These are phyloP conservation scores for Penicillium occitanis DNA, from an alignment of 2,329 filamentous ascomycete genomes.

Conservation along the genomic window DNA sequence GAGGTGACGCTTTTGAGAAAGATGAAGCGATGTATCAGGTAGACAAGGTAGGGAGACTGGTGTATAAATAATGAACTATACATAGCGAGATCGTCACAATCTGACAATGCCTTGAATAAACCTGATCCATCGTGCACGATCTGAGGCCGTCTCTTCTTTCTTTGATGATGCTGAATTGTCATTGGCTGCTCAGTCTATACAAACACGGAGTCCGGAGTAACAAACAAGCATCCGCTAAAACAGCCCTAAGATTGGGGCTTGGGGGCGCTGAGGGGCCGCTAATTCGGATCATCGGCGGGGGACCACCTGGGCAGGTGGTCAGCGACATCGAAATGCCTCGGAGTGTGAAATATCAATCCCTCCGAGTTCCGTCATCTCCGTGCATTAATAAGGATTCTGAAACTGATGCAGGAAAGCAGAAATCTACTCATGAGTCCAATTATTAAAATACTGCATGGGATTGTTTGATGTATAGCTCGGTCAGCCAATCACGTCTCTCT, in stretches of 20 bases:
- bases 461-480: no score
- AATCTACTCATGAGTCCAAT: no score
- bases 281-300: background rate
- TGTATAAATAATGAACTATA: background rate
- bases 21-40: background rate
- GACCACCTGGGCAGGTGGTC: background rate
- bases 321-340: background rate
- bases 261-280: background rate
- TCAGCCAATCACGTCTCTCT: no score
- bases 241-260: background rate
- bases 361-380: background rate
- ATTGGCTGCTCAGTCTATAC: background rate
- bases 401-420: no score
- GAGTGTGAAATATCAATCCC: background rate
- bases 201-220: constrained; percentile 4
- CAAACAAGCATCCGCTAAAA: background rate
- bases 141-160: background rate
- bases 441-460: no score
- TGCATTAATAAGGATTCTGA: background rate
- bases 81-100: background rate
- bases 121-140: background rate
- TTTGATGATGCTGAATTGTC: background rate
- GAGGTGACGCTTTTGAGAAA: background rate
- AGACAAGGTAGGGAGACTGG: background rate
- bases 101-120: background rate